Evolutionary conservation across 2,329 filamentous ascomycete species (phyloP).

Genomic region (Rugonectria rugulosa): DNA sequence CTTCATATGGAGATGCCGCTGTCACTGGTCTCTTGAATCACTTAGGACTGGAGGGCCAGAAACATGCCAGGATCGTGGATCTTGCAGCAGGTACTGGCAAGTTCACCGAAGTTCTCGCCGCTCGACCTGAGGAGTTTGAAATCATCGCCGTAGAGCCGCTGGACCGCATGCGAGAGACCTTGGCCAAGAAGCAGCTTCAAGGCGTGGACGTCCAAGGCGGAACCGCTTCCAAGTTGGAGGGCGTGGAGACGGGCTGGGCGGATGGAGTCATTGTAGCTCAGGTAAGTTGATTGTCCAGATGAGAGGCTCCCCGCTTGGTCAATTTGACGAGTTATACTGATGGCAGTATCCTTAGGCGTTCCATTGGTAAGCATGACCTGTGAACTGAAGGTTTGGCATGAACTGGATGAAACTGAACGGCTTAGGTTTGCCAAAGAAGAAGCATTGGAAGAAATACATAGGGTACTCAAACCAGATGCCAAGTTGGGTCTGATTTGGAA

Average conservation of each 20-base stretch:
- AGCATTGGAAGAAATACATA: slow-evolving; percentile 70
- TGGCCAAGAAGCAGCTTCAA: slow-evolving; percentile 64
- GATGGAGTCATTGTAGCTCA: slow-evolving; percentile 74
- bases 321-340: neutral
- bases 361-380: slow-evolving; percentile 68
- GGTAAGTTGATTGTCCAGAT: slow-evolving; percentile 53
- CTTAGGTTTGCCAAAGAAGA: slow-evolving; percentile 71
- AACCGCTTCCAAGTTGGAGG: slow-evolving; percentile 63
- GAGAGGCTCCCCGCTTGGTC: neutral
- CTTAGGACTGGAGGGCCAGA: slow-evolving; percentile 57
- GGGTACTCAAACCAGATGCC: slow-evolving; percentile 67
- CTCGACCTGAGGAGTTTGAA: slow-evolving; percentile 64
- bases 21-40: slow-evolving; percentile 65
- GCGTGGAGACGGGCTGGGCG: slow-evolving; percentile 61
- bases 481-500: slow-evolving; percentile 77
- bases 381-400: too few species aligned
- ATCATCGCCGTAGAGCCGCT: slow-evolving; percentile 72
- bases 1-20: slow-evolving; percentile 68
- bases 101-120: slow-evolving; percentile 69
- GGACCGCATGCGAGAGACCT: slow-evolving; percentile 67
- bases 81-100: slow-evolving; percentile 75
- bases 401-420: too few species aligned
- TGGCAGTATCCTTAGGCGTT: slow-evolving; percentile 50
- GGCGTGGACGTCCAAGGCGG: slow-evolving; percentile 65
- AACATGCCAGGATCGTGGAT: slow-evolving; percentile 64